Conservation (phyloP, 108 stramenopile genomes). For the Cyclotella distinguenda region DNA sequence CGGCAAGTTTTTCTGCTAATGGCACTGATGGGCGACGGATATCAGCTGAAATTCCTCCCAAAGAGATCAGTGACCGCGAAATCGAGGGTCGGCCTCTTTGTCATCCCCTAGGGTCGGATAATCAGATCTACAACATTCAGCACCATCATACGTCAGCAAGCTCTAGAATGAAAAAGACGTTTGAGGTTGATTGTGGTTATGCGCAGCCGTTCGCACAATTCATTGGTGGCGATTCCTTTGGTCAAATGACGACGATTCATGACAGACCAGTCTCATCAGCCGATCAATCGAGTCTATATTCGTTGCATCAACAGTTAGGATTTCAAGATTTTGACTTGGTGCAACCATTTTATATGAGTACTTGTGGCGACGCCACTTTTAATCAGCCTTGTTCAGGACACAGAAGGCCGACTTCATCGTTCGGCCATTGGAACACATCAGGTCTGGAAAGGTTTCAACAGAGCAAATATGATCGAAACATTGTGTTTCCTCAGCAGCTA, state of each 20-base stretch:
- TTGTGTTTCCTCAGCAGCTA: neutral
- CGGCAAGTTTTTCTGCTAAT: neutral
- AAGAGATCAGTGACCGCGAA: too few species aligned
- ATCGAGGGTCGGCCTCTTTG: too few species aligned
- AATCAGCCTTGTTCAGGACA: neutral
- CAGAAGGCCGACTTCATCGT: constrained; percentile 3
- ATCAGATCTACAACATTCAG: neutral
- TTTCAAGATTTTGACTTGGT: too few species aligned
- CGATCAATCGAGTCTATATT: neutral
- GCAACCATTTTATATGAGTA: too few species aligned
- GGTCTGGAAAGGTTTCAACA: neutral
- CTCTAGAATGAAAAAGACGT: neutral
- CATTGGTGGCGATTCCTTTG: neutral
- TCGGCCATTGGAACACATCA: constrained; percentile 1
- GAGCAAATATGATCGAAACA: too few species aligned
- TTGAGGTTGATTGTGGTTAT: neutral
- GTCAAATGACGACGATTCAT: neutral
- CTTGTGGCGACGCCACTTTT: neutral
- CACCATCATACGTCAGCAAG: too few species aligned
- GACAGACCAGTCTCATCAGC: neutral
- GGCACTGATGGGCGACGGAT: too few species aligned
- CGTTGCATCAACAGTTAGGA: too few species aligned
- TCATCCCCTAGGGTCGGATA: too few species aligned
- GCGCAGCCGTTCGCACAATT: neutral
- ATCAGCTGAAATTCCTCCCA: too few species aligned